phyloP scores from a whole-genome alignment of 108 stramenopile species.

The Fistulifera pelliculosa region DNA sequence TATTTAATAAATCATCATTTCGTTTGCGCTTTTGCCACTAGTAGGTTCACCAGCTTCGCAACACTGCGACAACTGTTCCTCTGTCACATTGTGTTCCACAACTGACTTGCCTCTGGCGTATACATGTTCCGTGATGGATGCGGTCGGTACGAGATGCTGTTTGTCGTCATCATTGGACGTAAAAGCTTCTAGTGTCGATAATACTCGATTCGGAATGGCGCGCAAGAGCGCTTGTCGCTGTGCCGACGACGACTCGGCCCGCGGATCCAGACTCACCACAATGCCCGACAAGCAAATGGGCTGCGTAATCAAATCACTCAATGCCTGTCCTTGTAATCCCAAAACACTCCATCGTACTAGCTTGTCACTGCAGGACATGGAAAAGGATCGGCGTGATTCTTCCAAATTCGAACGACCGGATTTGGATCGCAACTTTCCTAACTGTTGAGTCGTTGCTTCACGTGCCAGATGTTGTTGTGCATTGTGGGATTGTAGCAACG shows the following conservation, averaged over 20 bases:
- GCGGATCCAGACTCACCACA: conserved; percentile 57
- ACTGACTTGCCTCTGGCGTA: conserved; percentile 7
- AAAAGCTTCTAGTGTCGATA: neutral
- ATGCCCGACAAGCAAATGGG: conserved; percentile 53
- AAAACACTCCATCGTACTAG: conserved; percentile 71
- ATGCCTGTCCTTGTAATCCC: conserved; percentile 65
- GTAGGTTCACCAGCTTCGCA: neutral
- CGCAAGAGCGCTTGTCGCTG: conserved; percentile 51
- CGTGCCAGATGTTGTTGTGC: conserved; percentile 29
- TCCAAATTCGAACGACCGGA: conserved; percentile 85
- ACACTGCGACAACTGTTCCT: neutral
- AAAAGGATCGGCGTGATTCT: conserved; percentile 53
- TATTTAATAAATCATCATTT: neutral
- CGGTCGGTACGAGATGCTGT: neutral
- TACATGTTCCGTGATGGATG: neutral
- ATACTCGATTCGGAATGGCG: conserved; percentile 39
- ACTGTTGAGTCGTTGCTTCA: conserved; percentile 47
- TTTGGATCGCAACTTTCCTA: conserved; percentile 75
- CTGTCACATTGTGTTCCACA: neutral
- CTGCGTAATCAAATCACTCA: conserved; percentile 29
- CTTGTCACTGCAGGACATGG: conserved; percentile 91
- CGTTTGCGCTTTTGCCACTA: conserved; percentile 4
- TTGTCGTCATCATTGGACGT: neutral
- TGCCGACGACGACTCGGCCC: conserved; percentile 9
- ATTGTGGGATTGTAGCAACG: neutral